Percentiles rank a stretch among this genome's conserved stretches.
These are phyloP conservation scores for Graphiopsis chlorocephala DNA, from an alignment of 2,329 filamentous ascomycete genomes.

Conservation along the genomic window DNA sequence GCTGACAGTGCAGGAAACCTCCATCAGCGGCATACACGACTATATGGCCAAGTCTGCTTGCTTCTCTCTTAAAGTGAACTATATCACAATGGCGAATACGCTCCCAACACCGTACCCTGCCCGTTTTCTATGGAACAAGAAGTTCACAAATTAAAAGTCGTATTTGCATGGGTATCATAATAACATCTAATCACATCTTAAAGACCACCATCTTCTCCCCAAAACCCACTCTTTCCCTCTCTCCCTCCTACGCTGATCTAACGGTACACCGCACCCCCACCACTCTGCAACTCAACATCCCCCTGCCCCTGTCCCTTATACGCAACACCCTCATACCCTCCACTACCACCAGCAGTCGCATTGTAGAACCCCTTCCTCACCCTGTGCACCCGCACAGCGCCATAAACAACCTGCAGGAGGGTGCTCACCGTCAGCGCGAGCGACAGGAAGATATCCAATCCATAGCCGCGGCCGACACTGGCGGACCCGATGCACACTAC, in stretches of 20 bases:
- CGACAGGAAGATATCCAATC: constrained; percentile 22
- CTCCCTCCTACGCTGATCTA: neutral
- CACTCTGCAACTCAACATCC: neutral
- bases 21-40: neutral
- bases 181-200: neutral
- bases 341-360: neutral
- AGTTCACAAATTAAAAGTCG: neutral
- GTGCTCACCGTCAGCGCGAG: constrained; percentile 38
- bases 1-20: neutral
- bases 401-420: constrained; percentile 41
- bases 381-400: constrained; percentile 36
- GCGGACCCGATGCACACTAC: constrained; percentile 20
- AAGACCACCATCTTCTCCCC: neutral
- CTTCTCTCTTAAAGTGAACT: neutral
- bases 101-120: neutral
- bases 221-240: neutral
- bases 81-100: neutral
- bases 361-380: constrained; percentile 34
- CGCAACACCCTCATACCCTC: neutral
- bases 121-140: too few species aligned
- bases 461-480: neutral
- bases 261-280: neutral
- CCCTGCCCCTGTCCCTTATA: neutral
- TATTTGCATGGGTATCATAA: constrained; percentile 2
- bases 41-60: neutral